Percentiles rank a stretch among this genome's conserved stretches.
phyloP scores from a whole-genome alignment of 345 rosid species.

The Bruguiera parviflora region DNA sequence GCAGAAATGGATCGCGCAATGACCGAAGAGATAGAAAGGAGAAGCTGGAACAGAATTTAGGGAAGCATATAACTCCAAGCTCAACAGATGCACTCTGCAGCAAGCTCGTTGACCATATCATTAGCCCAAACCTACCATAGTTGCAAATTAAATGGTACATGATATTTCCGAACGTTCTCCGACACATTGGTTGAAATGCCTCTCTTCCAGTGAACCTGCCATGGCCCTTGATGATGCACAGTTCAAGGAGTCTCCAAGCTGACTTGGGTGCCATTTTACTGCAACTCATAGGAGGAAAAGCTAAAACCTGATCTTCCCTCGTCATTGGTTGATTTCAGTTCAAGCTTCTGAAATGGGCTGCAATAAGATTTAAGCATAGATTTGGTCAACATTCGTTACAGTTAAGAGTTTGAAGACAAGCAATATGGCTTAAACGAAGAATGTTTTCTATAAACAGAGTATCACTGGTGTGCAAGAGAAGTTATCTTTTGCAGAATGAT shows the following conservation, averaged over 20 bases:
- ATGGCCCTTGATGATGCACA: not conserved
- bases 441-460: not conserved
- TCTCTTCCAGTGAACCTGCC: not conserved
- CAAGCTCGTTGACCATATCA: too few species aligned
- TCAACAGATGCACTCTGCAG: too few species aligned
- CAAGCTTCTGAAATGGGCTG: constrained; percentile 97
- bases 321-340: constrained; percentile 63
- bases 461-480: not conserved
- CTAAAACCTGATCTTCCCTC: constrained; percentile 80
- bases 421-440: too few species aligned
- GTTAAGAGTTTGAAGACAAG: not conserved
- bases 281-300: constrained; percentile 82
- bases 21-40: too few species aligned
- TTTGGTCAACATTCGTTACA: not conserved
- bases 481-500: not conserved
- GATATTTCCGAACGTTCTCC: not conserved
- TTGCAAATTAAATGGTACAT: too few species aligned
- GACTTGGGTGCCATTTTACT: constrained; percentile 28
- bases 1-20: too few species aligned
- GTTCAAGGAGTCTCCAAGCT: not conserved
- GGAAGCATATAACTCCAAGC: too few species aligned
- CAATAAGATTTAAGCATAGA: constrained; percentile 11
- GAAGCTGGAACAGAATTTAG: too few species aligned
- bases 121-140: too few species aligned
- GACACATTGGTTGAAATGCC: not conserved